Percentiles rank a stretch among this genome's conserved stretches.
phyloP scores from a whole-genome alignment of 2,329 filamentous ascomycete genomes.

The Scleromitrula shiraiana region DNA sequence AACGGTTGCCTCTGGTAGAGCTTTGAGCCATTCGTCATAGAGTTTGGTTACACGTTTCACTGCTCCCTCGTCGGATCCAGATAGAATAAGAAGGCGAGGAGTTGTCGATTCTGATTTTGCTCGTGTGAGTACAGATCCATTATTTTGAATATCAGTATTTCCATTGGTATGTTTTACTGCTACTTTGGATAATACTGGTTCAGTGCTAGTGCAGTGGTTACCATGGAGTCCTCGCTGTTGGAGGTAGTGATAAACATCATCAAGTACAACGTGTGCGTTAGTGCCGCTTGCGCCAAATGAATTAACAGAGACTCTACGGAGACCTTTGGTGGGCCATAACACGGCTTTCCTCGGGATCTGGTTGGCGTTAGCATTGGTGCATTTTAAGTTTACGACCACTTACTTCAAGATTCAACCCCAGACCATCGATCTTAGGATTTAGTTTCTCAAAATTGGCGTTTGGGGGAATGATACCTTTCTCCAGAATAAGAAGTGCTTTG shows the following conservation, averaged over 20 bases:
- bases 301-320: constrained; percentile 10
- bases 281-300: constrained; percentile 14
- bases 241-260: constrained; percentile 3
- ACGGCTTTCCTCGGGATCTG: too few relatives aligned
- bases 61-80: too few relatives aligned
- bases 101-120: too few relatives aligned
- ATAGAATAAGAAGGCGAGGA: too few relatives aligned
- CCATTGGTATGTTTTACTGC: neutral
- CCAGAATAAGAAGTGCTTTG: neutral
- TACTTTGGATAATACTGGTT: neutral
- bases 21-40: too few relatives aligned
- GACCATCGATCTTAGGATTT: neutral
- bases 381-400: too few relatives aligned
- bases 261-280: constrained; percentile 13
- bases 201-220: neutral
- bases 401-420: neutral
- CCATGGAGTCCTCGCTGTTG: neutral
- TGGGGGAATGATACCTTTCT: neutral
- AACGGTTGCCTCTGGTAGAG: too few relatives aligned
- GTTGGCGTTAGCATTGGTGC: too few relatives aligned
- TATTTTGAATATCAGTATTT: too few relatives aligned
- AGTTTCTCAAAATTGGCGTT: neutral
- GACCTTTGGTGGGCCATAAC: constrained; percentile 10
- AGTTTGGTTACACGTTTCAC: too few relatives aligned
- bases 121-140: too few relatives aligned